Conservation (phyloP, 1,284 basidiomycete genomes). For the Cutaneotrichosporon curvatum region DNA sequence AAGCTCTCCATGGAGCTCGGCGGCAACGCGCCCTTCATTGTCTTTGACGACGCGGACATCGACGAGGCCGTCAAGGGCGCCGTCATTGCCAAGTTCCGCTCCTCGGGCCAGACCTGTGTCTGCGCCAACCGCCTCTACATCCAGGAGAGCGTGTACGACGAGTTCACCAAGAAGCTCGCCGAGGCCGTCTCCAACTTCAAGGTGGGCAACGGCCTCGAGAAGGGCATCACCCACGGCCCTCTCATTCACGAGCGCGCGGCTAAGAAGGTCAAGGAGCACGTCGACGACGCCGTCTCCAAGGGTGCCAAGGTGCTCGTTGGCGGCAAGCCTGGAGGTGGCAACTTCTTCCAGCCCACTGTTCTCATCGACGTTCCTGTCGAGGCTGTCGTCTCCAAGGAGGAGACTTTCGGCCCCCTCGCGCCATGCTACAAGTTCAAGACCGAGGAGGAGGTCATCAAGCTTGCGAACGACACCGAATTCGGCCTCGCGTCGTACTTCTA, state of each 20-base stretch:
- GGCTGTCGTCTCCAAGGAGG: constrained; percentile 57
- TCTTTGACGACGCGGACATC: constrained; percentile 94
- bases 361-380: constrained; percentile 69
- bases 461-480: constrained; percentile 76
- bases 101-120: constrained; percentile 74
- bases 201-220: constrained; percentile 79
- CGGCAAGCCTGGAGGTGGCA: constrained; percentile 56
- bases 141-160: constrained; percentile 43
- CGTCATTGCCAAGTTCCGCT: constrained; percentile 83
- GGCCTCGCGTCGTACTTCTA: constrained; percentile 91
- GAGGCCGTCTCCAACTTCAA: constrained; percentile 73
- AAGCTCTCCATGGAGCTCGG: constrained; percentile 72
- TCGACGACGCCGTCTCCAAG: constrained; percentile 72
- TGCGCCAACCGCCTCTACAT: constrained; percentile 44
- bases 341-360: constrained; percentile 82
- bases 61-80: constrained; percentile 87
- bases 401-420: constrained; percentile 76
- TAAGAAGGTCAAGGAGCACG: constrained; percentile 79
- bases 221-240: constrained; percentile 81
- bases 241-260: constrained; percentile 81
- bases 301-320: constrained; percentile 87
- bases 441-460: constrained; percentile 81
- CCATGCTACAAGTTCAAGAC: constrained; percentile 69
- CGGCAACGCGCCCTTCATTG: constrained; percentile 48
- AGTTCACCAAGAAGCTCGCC: constrained; percentile 39